phyloP scores from a whole-genome alignment of 2,329 filamentous ascomycete species.

The Monosporascus sp. region DNA sequence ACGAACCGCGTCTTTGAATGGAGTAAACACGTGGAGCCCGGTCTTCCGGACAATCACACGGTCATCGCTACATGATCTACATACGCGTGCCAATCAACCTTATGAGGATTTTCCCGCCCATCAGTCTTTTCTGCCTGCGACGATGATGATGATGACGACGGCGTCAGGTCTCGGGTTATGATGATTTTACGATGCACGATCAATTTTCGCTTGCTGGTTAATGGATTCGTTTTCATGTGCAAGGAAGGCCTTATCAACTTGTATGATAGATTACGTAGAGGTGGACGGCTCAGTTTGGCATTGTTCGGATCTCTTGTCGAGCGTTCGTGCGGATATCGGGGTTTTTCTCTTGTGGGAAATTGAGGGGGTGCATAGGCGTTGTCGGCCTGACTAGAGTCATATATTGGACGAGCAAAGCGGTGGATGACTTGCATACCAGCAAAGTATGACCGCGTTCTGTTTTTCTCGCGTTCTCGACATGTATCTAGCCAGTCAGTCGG shows the following conservation, averaged over 20 bases:
- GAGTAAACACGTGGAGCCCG: slow-evolving; percentile 21
- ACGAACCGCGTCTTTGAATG: slow-evolving; percentile 27
- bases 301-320: background rate
- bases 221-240: too few relatives aligned
- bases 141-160: background rate
- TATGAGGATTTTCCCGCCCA: background rate
- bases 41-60: slow-evolving; percentile 1
- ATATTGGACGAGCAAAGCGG: background rate
- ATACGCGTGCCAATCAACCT: too few relatives aligned
- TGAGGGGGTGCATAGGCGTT: background rate
- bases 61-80: background rate
- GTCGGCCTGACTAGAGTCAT: background rate
- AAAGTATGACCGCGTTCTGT: too few relatives aligned
- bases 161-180: background rate
- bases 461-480: too few relatives aligned
- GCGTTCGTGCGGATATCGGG: too few relatives aligned
- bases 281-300: background rate
- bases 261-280: background rate
- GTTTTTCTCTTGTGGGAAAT: too few relatives aligned
- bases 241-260: background rate
- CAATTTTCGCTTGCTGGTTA: background rate
- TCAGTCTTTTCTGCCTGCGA: background rate
- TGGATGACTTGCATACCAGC: background rate
- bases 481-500: too few relatives aligned
- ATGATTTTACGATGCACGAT: background rate